Percentiles rank a stretch among this genome's conserved stretches.
phyloP scores from a whole-genome alignment of 2,329 filamentous ascomycete species.

The Pezicula carpinea region DNA sequence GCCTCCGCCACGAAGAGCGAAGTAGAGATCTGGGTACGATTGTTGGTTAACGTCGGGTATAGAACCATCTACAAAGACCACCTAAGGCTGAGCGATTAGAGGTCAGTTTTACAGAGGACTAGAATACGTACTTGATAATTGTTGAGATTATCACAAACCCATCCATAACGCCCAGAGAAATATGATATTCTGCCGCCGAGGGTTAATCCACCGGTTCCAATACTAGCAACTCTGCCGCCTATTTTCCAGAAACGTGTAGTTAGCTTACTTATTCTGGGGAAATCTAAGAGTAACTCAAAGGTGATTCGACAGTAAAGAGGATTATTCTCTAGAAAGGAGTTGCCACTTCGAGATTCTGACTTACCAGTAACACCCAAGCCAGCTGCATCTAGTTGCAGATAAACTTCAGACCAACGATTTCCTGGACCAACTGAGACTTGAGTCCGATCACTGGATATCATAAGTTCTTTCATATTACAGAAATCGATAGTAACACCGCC shows the following conservation, averaged over 20 bases:
- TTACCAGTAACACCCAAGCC: conserved; percentile 1
- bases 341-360: conserved; percentile 1
- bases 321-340: background rate
- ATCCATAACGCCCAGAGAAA: conserved; percentile 1
- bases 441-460: background rate
- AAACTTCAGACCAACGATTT: conserved; percentile 2
- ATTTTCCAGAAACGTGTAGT: no score
- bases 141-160: conserved; percentile 3
- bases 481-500: conserved; percentile 9
- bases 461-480: conserved; percentile 2
- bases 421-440: conserved; percentile 2
- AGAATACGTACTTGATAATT: conserved; percentile 2
- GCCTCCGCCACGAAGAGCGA: conserved; percentile 50
- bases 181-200: conserved; percentile 6
- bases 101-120: conserved; percentile 33
- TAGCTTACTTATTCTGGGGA: no score
- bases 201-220: background rate
- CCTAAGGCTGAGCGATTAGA: conserved; percentile 49
- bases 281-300: background rate
- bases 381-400: background rate
- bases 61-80: conserved; percentile 42
- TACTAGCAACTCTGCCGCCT: conserved; percentile 26
- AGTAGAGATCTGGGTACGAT: conserved; percentile 43
- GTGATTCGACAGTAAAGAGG: background rate
- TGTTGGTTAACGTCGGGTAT: conserved; percentile 36